A percentile compares a stretch with the other conserved stretches of the same genome.
phyloP scores from a whole-genome alignment of 768 basidiomycete genomes.

The Exidia glandulosa region DNA sequence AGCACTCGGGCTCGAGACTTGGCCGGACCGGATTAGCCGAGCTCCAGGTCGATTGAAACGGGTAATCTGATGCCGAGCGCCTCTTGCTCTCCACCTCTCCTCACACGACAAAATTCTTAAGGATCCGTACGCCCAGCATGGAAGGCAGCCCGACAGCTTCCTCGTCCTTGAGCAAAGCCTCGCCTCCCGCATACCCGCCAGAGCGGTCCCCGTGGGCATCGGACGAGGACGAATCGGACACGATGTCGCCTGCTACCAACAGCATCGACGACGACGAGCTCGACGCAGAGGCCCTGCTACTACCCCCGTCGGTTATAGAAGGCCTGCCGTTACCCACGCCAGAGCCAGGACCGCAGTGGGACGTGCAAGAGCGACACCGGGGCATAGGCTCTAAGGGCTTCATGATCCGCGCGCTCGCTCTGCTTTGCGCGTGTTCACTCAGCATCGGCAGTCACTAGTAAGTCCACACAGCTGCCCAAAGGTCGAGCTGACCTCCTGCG shows the following conservation, averaged over 20 bases:
- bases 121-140: no score
- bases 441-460: conserved; percentile 74
- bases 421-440: conserved; percentile 61
- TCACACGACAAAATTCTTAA: no score
- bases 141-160: no score
- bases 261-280: neutral
- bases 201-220: no score
- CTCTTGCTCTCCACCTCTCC: no score
- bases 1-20: no score
- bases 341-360: neutral
- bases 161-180: no score
- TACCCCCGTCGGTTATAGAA: neutral
- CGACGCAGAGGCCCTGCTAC: neutral
- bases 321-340: neutral
- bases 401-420: conserved; percentile 40
- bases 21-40: no score
- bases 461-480: conserved; percentile 10
- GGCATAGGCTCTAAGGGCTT: neutral
- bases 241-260: neutral
- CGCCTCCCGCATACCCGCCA: no score
- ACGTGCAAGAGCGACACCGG: neutral
- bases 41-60: no score
- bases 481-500: neutral
- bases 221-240: neutral
- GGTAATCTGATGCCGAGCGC: no score